Percentiles rank a stretch among this genome's conserved stretches.
Conservation (phyloP, 2,329 filamentous ascomycete species). For the Penicillium sp. region DNA sequence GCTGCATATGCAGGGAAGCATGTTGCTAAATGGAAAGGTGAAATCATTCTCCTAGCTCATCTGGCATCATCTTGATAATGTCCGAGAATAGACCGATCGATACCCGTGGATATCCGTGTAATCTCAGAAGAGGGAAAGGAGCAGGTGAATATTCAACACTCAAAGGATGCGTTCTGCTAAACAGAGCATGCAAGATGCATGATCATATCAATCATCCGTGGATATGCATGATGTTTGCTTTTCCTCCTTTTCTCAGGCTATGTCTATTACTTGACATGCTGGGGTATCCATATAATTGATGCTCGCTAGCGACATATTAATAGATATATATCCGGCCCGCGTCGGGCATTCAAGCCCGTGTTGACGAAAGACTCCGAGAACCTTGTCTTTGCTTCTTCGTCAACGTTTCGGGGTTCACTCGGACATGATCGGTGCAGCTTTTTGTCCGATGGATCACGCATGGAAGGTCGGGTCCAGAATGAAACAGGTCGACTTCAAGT, state of each 20-base stretch:
- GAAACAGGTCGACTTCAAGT: constrained; percentile 1
- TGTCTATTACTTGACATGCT: background rate
- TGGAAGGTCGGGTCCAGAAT: constrained; percentile 2
- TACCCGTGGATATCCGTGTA: too few relatives aligned
- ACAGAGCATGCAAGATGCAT: background rate
- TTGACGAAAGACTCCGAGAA: background rate
- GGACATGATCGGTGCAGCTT: constrained; percentile 7
- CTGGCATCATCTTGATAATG: background rate
- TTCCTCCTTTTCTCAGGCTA: background rate
- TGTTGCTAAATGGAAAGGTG: background rate
- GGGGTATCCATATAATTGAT: background rate
- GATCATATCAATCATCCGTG: background rate
- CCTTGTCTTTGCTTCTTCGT: background rate
- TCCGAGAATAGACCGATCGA: background rate
- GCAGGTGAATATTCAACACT: background rate
- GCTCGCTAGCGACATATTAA: background rate
- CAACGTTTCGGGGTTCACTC: background rate
- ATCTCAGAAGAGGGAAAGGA: background rate
- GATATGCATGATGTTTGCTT: background rate
- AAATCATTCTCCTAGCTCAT: background rate
- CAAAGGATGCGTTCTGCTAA: too few relatives aligned
- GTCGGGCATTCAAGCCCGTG: background rate
- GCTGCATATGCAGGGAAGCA: constrained; percentile 11
- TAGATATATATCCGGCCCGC: background rate
- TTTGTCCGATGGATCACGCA: constrained; percentile 1